These are phyloP conservation scores for Paspalum notatum DNA, from an alignment of 176 grass and related monocot genomes.

Conservation along the genomic window DNA sequence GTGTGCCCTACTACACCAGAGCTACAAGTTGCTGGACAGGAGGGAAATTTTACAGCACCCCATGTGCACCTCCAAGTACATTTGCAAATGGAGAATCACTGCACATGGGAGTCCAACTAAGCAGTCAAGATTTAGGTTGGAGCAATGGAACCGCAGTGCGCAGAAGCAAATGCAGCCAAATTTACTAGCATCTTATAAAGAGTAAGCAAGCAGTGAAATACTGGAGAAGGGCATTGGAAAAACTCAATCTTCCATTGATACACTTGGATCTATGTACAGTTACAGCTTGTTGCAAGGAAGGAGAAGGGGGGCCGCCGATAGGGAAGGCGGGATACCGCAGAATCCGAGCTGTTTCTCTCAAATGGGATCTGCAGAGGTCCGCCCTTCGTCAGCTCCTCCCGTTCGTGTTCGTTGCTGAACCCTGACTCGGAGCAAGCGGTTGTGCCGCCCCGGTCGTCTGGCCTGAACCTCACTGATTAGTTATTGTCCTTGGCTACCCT, in stretches of 20 bases:
- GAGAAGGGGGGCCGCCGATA: constrained; percentile 31
- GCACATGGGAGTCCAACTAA: constrained; percentile 58
- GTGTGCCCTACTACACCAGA: constrained; percentile 33
- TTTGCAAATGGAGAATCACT: constrained; percentile 65
- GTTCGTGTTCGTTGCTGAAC: constrained; percentile 45
- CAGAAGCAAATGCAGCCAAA: too few relatives aligned
- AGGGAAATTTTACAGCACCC: constrained; percentile 42
- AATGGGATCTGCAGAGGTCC: constrained; percentile 35
- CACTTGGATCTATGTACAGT: constrained; percentile 64
- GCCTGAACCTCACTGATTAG: constrained; percentile 56
- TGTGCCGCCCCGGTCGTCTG: constrained; percentile 59
- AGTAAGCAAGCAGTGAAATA: constrained; percentile 10
- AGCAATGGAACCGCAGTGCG: constrained; percentile 25
- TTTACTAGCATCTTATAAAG: too few relatives aligned
- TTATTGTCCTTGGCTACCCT: constrained; percentile 63
- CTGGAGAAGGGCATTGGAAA: constrained; percentile 29
- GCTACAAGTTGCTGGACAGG: constrained; percentile 48
- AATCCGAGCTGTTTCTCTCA: constrained; percentile 40
- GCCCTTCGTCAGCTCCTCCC: constrained; percentile 30
- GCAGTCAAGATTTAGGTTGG: constrained; percentile 54
- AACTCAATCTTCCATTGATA: constrained; percentile 59
- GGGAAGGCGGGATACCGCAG: constrained; percentile 7
- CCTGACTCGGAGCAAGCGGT: constrained; percentile 56
- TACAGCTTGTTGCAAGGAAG: constrained; percentile 58
- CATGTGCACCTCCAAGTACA: constrained; percentile 58